Evolutionary conservation across 805 yeast genomes (phyloP).

Genomic region (Maudiozyma saulgeensis): DNA sequence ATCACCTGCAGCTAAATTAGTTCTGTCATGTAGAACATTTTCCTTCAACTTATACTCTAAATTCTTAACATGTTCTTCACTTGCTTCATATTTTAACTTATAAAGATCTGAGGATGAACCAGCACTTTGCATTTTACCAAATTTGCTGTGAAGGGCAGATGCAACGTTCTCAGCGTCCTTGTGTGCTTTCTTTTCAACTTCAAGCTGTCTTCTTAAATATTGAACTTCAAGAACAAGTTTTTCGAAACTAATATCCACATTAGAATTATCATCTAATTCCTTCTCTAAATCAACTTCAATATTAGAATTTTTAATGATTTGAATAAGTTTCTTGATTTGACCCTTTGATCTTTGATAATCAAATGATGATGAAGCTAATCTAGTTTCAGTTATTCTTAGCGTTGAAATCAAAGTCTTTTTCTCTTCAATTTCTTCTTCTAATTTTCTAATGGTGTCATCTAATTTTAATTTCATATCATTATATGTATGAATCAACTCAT

Average conservation of each 20-base stretch:
- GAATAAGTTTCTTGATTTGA: conserved; percentile 32
- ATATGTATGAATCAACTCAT: conserved; percentile 19
- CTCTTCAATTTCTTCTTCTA: conserved; percentile 38
- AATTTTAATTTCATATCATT: conserved; percentile 41
- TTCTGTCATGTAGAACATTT: conserved; percentile 18
- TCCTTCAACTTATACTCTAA: conserved; percentile 32
- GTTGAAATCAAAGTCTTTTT: conserved; percentile 45
- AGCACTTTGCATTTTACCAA: conserved; percentile 19
- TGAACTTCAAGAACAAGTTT: conserved; percentile 37
- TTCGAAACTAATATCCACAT: conserved; percentile 25
- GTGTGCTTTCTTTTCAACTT: conserved; percentile 43
- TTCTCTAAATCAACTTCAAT: conserved; percentile 21
- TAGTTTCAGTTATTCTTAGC: conserved; percentile 47
- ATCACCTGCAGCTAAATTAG: conserved; percentile 20
- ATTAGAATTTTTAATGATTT: conserved; percentile 19
- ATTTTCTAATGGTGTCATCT: conserved; percentile 41
- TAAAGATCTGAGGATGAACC: conserved; percentile 30
- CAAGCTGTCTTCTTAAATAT: conserved; percentile 38
- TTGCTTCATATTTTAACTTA: conserved; percentile 38
- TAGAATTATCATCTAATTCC: conserved; percentile 9
- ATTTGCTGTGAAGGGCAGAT: conserved; percentile 18
- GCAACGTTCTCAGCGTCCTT: conserved; percentile 41
- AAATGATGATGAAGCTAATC: conserved; percentile 55
- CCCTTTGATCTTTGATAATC: conserved; percentile 43
- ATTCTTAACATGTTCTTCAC: conserved; percentile 35